Evolutionary conservation across 257 asterid species (phyloP).

Genomic region (Fraxinus excelsior): DNA sequence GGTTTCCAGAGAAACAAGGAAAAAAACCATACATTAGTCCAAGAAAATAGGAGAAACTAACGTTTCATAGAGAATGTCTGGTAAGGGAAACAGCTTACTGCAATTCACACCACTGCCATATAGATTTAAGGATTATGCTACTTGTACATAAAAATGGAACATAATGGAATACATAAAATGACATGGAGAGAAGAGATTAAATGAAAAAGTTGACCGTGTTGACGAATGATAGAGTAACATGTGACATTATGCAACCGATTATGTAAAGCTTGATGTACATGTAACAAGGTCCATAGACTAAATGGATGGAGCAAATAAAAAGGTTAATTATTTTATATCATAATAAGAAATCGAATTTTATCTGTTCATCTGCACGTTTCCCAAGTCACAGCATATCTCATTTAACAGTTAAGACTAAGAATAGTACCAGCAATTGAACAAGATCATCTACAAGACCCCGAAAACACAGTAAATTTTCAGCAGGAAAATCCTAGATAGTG

Average conservation of each 20-base stretch:
- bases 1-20: background rate
- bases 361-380: background rate
- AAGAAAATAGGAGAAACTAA: background rate
- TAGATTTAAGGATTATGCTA: background rate
- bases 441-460: background rate
- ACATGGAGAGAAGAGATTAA: too few relatives aligned
- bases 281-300: background rate
- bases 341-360: background rate
- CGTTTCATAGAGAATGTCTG: background rate
- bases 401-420: background rate
- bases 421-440: background rate
- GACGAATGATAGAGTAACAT: too few relatives aligned
- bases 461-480: background rate
- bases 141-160: too few relatives aligned
- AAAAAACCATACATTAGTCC: background rate
- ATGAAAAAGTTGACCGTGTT: too few relatives aligned
- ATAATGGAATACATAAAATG: too few relatives aligned
- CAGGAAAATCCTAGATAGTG: background rate
- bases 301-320: background rate
- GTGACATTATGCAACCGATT: too few relatives aligned
- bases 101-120: background rate
- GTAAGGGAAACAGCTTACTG: background rate
- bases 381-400: background rate
- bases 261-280: too few relatives aligned
- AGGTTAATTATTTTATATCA: background rate